A percentile compares a stretch with the other conserved stretches of the same genome.
Conservation (phyloP, 2,329 filamentous ascomycete genomes). For the Dactylonectria macrodidyma region DNA sequence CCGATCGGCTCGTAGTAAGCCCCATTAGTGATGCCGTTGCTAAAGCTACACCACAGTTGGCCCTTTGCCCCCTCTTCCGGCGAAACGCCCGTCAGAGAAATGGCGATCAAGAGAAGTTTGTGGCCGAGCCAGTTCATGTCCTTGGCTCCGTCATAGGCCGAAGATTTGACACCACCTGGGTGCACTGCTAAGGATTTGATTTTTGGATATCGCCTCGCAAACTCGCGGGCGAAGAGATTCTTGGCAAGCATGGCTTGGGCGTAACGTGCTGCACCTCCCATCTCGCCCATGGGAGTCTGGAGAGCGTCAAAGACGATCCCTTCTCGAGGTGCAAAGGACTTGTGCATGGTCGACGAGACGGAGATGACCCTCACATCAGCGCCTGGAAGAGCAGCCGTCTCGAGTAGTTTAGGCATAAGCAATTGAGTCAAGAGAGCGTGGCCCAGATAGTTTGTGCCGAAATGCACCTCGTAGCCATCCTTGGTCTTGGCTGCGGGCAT, state of each 20-base stretch:
- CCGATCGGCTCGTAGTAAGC: constrained; percentile 25
- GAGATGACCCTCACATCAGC: constrained; percentile 27
- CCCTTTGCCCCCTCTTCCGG: constrained; percentile 5
- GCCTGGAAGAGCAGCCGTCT: constrained; percentile 12
- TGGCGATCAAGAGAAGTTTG: neutral
- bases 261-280: neutral
- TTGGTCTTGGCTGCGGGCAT: constrained; percentile 11
- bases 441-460: constrained; percentile 26
- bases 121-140: neutral
- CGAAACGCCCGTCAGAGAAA: neutral
- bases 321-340: constrained; percentile 4
- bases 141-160: constrained; percentile 7
- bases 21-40: constrained; percentile 14
- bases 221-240: neutral
- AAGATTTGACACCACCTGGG: constrained; percentile 5
- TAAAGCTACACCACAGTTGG: constrained; percentile 27
- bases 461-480: constrained; percentile 26
- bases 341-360: constrained; percentile 19
- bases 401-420: constrained; percentile 22
- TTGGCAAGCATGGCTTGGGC: constrained; percentile 8
- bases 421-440: constrained; percentile 26
- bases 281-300: constrained; percentile 11
- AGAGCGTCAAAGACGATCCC: constrained; percentile 21
- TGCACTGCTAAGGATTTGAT: constrained; percentile 4
- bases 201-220: constrained; percentile 13